Evolutionary conservation across 495 filamentous ascomycete genomes (phyloP), one percentile per base, ranked within the genome.

Genomic region (Xylaria intraflava): DNA sequence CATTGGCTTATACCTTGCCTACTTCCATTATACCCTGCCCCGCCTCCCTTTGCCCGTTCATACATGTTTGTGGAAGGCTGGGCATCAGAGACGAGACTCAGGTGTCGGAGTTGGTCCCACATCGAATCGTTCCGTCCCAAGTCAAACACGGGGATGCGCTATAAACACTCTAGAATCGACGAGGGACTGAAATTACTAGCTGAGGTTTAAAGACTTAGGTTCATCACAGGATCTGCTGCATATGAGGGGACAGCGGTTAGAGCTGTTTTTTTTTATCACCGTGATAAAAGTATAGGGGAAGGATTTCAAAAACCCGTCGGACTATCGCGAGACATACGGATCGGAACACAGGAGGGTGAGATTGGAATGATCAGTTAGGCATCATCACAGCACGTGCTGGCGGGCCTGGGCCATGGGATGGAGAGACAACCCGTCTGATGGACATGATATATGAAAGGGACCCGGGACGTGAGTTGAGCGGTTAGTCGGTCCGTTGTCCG

Each of bases 341-440:
- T 83, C 73, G 66, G 81, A 89, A 60, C 84, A 83, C 17, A 89
- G 68, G 0, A 89, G 66, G 62, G 87, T 81, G 0, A 88, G 76
- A 58, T 87, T 72, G 0, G 79, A 75, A 56, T 83, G 78, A 20
- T 87, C 75, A 60, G 78, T 78, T 54, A n/a, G 87, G 81, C 4
- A 43, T 36, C 57, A 65, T 7, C 65, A 6, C 68, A 43, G 69
- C 67, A 16, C 64, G 57, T 19, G 70, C 63, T 23, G 75, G 76
- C 7, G 68, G 52, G 33, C 57, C 65, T 6, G 26, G 39, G 19
- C 35, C 29, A 49, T 57, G 23, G 53, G 54, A 27, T 56, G 49
- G 29, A 69, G 60, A n/a, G 61, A n/a, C n/a, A n/a, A n/a, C n/a
- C n/a, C 59, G 6, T 30, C 35, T 11, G 82, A 78, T 1, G 88